Percentiles rank a stretch among this genome's conserved stretches.
These are phyloP conservation scores for Hibiscus tridactylites DNA, from an alignment of 345 rosid species.

Conservation along the genomic window DNA sequence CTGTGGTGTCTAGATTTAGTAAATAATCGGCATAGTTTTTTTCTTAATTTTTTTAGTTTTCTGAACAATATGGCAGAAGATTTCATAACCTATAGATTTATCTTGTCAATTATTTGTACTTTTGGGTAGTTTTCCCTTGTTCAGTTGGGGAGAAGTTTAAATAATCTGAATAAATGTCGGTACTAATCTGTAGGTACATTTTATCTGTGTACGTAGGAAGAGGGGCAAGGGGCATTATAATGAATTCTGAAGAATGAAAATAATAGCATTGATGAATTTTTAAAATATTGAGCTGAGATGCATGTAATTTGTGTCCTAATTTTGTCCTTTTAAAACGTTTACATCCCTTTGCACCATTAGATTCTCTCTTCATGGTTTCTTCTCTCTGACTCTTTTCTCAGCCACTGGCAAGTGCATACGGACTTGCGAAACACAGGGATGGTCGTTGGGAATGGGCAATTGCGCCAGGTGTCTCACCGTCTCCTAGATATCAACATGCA, in stretches of 20 bases:
- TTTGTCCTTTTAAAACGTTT: not conserved
- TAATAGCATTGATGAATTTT: not conserved
- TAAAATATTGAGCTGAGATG: not conserved
- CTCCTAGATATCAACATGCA: slow-evolving; percentile 99
- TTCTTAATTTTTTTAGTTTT: not conserved
- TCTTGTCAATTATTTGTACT: not conserved
- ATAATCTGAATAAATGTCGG: not conserved
- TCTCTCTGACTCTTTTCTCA: slow-evolving; percentile 19
- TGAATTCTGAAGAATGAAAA: not conserved
- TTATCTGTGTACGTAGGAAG: not conserved
- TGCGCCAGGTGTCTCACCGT: slow-evolving; percentile 98
- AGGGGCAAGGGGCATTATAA: not conserved
- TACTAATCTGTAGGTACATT: not conserved
- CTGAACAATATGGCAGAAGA: not conserved
- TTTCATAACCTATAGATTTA: not conserved
- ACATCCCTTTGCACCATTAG: slow-evolving; percentile 2
- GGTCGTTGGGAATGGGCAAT: slow-evolving; percentile 99
- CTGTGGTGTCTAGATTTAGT: slow-evolving; percentile 1
- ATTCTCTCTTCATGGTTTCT: not conserved
- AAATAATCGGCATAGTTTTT: not conserved
- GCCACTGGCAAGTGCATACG: slow-evolving; percentile 97
- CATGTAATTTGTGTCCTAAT: not conserved
- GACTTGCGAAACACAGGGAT: slow-evolving; percentile 98
- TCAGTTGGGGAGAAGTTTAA: not conserved
- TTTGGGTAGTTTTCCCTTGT: not conserved